Base-by-base conservation (phyloP, 352 stramenopile genomes). In the Globisporangium nagaii region DNA sequence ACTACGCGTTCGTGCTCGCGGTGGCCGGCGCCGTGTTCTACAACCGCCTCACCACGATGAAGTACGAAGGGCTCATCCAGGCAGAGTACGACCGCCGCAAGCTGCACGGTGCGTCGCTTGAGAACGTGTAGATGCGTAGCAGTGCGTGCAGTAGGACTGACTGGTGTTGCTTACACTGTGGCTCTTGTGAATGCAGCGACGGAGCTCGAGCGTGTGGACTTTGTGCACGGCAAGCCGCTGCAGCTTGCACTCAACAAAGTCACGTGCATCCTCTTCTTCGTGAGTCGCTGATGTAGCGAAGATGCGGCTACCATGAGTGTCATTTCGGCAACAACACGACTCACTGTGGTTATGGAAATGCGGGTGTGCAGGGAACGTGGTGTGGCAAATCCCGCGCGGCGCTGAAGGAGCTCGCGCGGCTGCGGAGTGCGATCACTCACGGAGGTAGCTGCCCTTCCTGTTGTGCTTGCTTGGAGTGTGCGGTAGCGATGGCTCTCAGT, bases 261-360 rank as follows among this genome's bases (percentile, higher is more conserved):
- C 39, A 88, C 75, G 0, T 81, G 78, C 31, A 60, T 89, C 19
- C 61, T 91, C n/a, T 91, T 91, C 69, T 91, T 91, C 39, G 81
- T 91, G 72, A 31, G 71, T 69, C 6, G 13, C 19, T n/a, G 22
- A 11, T 15, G 27, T 15, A 9, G 7, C 28, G 17, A 25, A 12
- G 4, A 44, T 24, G 5, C n/a, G 8, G 8, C 35, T 22, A 22
- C 15, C 35, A 40, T 44, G 35, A 25, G 22, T 0, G 3, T 45
- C 19, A 25, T 36, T n/a, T 15, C 9, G 8, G 28, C 3, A 39
- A 11, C 19, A 13, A 39, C 12, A 28, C 9, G 25, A n/a, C n/a
- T n/a, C n/a, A n/a, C 11, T 28, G 17, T 43, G n/a, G n/a, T 28
- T 3, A 27, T 20, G n/a, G n/a, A n/a, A n/a, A n/a, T n/a, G n/a